Evolutionary conservation across 116 monocot genomes (phyloP), one percentile per base, ranked within the genome.

Genomic region (Posidonia oceanica): DNA sequence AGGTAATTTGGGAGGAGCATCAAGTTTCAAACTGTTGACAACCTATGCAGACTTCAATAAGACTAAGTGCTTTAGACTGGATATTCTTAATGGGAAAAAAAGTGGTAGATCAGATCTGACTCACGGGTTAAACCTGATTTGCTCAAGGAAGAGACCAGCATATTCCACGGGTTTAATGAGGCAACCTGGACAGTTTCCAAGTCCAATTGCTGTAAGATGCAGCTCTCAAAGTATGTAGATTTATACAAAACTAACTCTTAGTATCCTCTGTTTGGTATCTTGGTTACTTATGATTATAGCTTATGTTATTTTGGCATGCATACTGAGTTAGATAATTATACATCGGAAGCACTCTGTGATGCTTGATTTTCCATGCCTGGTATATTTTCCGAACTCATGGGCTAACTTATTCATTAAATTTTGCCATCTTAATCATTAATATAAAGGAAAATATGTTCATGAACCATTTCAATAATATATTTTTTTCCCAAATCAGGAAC

Each of bases 191-290:
- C 13, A 52, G 54, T 36, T 17, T 58, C 57, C 56, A 16, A 39
- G 12, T 57, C 36, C 4, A 10, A 56, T 70, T 57, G 54, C 51
- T 57, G 69, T 56, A 57, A 57, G 39, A 54, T 70, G 69, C 69
- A 57, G 69, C 69, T 57, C 57, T n/a, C 69, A 70, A 39, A 70
- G 69, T 70, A 70, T 70, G 69, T 70, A 15, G 17, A 70, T 57
- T 56, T 57, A 57, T 6, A 38, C 55, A 14, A 40, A 54, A 29
- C 29, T 29, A 29, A 29, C 29, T 48, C 7, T 48, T 48, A 4
- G 39, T 53, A 0, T 52, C 52, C 2, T 40, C 39, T 64, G 39
- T 39, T 15, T 4, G 18, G 39, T 15, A 8, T 21, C 12, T 61
- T 36, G 3, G 22, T 23, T 29, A 22, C 4, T 61, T 23, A 4